These are phyloP conservation scores for Tuber magnatum DNA, from an alignment of 495 filamentous ascomycete genomes.

Conservation along the genomic window DNA sequence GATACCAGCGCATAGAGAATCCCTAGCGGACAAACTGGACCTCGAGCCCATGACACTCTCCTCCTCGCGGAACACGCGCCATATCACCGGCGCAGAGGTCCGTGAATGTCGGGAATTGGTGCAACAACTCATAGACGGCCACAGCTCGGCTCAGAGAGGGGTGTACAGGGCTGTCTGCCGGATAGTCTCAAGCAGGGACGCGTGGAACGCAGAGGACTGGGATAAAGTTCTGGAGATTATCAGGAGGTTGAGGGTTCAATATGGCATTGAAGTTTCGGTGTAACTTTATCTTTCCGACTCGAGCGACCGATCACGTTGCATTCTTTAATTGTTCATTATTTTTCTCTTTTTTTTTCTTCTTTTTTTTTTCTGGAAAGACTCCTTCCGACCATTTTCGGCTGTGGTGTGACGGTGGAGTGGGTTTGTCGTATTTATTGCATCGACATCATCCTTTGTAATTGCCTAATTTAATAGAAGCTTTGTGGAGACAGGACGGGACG, in stretches of 20 bases:
- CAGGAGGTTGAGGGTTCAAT: neutral
- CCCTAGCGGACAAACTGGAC: neutral
- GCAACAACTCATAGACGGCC: neutral
- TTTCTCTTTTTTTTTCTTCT: neutral
- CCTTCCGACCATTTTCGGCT: neutral
- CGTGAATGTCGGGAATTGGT: neutral
- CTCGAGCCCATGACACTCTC: neutral
- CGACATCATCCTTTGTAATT: neutral
- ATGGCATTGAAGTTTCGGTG: neutral
- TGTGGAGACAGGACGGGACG: neutral
- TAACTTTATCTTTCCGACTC: neutral
- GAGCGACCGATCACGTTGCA: neutral
- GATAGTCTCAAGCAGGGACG: neutral
- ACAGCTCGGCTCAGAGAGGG: neutral
- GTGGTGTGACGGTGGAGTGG: neutral
- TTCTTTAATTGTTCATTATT: neutral
- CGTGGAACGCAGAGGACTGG: neutral
- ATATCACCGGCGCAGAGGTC: neutral
- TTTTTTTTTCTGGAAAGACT: neutral
- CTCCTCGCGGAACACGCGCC: neutral
- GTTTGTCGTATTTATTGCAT: neutral
- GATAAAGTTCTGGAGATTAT: neutral
- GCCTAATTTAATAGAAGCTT: neutral
- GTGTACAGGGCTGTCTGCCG: neutral
- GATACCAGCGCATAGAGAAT: neutral